Conservation (phyloP, 2,329 filamentous ascomycete genomes). For the Neonectria neomacrospora region DNA sequence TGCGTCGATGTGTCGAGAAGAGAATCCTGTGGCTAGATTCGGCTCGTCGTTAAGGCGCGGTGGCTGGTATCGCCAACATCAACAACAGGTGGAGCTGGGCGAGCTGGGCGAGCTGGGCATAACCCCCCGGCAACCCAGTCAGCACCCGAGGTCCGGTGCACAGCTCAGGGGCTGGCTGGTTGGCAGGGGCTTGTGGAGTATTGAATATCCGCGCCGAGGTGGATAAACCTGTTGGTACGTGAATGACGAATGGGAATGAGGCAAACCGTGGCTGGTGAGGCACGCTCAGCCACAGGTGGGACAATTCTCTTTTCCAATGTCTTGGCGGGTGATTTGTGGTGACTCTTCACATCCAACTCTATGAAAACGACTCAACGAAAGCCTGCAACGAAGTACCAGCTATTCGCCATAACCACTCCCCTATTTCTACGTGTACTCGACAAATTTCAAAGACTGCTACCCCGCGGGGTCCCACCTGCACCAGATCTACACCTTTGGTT, state of each 20-base stretch:
- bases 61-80: slow-evolving; percentile 46
- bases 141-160: slow-evolving; percentile 42
- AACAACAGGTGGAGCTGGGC: slow-evolving; percentile 45
- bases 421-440: not conserved
- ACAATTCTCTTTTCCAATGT: slow-evolving; percentile 42
- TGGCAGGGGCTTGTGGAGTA: slow-evolving; percentile 16
- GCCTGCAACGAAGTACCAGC: slow-evolving; percentile 18
- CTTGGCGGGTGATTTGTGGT: slow-evolving; percentile 41
- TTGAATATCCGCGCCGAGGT: slow-evolving; percentile 46
- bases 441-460: not conserved
- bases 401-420: not conserved
- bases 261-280: slow-evolving; percentile 28
- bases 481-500: slow-evolving; percentile 15
- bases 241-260: slow-evolving; percentile 22
- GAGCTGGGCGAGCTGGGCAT: slow-evolving; percentile 31
- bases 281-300: slow-evolving; percentile 41
- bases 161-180: slow-evolving; percentile 38
- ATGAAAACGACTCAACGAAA: slow-evolving; percentile 35
- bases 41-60: slow-evolving; percentile 40
- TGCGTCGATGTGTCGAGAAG: slow-evolving; percentile 27
- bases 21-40: slow-evolving; percentile 35
- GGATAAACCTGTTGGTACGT: slow-evolving; percentile 32
- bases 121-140: slow-evolving; percentile 44
- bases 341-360: slow-evolving; percentile 42
- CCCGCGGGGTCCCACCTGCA: slow-evolving; percentile 1